Evolutionary conservation across 2,329 filamentous ascomycete species (phyloP), one percentile per base, ranked within the genome.

Genomic region (Shiraia bambusicola): DNA sequence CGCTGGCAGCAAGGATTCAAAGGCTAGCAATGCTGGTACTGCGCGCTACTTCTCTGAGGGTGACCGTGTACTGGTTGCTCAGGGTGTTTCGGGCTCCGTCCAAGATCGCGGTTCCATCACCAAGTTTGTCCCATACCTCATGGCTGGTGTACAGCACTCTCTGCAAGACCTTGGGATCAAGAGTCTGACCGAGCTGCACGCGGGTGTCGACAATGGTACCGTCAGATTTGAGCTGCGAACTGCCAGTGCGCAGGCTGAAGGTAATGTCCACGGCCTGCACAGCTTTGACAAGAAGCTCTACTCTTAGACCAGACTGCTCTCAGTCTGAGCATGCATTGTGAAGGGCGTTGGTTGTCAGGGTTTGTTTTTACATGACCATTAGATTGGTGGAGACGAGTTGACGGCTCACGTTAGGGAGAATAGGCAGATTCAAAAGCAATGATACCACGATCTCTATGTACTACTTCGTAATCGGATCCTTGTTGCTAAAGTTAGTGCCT

Each of bases 271-370:
- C 76, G 82, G 83, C 45, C 90, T 98, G 80, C 90, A 97, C 77
- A 92, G 88, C 69, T 97, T 95, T 70, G 93, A 97, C 79, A 98
- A 98, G 87, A 98, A 97, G 82, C 86, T 98, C 57, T 98, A 95
- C 74, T 89, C 90, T 62, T 96, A 83, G 51, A 49, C 9, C 14
- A 27, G 26, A 25, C 34, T 25, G 13, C 12, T 36, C 6, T 28
- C 14, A 37, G 40, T 41, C 42, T n/a, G 30, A 38, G 28, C 33
- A 48, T 65, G 61, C 61, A 66, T 65, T 50, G 51, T 46, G 43
- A 56, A 45, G 40, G 64, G 59, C 58, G 57, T 64, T 59, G 47
- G 51, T 46, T 32, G 28, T 47, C 30, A 30, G 46, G 37, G 34
- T 32, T 56, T 35, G 17, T 37, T 28, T 34, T 45, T 41, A 40